Evolutionary conservation across 2,329 filamentous ascomycete species (phyloP), one percentile per base, ranked within the genome.

Genomic region (Beauveria sp.): DNA sequence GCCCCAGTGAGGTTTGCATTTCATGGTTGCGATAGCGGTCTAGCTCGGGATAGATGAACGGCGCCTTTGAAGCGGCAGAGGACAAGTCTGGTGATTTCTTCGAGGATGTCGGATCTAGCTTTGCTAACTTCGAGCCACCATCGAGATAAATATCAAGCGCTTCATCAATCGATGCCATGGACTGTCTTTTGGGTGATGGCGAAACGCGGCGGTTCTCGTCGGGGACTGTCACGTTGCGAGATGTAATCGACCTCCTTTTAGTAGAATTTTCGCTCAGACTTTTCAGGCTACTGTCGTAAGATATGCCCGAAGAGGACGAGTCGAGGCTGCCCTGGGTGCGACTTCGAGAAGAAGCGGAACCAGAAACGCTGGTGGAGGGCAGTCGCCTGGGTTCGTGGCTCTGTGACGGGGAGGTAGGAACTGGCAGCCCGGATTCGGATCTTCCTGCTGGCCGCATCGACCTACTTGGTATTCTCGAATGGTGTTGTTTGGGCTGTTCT

Each of bases 31-130:
- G 77, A 67, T 87, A 87, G 38, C 85, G 79, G 69, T 87, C 85
- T 20, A 87, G 71, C 65, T 87, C 85, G 2, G 85, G 85, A 64
- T 83, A 84, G 60, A 83, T 78, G 14, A 76, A 77, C 45, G 79
- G 75, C 7, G 77, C 72, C 24, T 78, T 78, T 7, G 72, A 68
- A 26, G 68, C 69, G 0, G 73, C 68, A 47, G 71, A 75, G 40
- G 73, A 70, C 40, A 75, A 66, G 46, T 82, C 79, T 24, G 75
- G 63, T n/a, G 70, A 70, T 45, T 79, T 78, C 9, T 75, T 73
- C 10, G 73, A 62, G 46, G 73, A 73, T n/a, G 77, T 72, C 46
- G 80, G 77, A 45, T 73, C 73, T 0, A 79, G 78, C 50, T 77
- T 81, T 42, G 0, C 77, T 77, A 47, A 3, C 22, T 22, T 51